Evolutionary conservation across 2,329 filamentous ascomycete species (phyloP), one percentile per base, ranked within the genome.

Genomic region (Sporothrix pseudoabietina): DNA sequence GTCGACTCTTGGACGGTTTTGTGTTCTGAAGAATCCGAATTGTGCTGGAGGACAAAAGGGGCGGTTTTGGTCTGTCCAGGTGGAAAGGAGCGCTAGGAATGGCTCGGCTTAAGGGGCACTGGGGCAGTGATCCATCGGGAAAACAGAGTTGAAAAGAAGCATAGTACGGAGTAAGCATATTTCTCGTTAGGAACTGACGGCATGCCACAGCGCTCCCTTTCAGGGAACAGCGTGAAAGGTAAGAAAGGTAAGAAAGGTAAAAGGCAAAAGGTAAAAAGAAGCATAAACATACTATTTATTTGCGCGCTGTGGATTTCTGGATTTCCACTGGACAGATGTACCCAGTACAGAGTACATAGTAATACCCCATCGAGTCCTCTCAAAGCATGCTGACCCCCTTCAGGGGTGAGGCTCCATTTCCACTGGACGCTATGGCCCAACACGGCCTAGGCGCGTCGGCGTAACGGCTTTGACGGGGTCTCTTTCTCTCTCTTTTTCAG

Each of bases 351-450:
- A 26, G 26, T 26, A 26, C 26, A 26, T 26, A 26, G 26, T 26
- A 26, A 26, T 26, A 65, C 59, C 12, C 55, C 14, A 35, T 59
- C 16, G 35, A 35, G 8, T 3, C n/a, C 35, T 16, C 9, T 14
- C 30, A 61, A 32, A 26, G 10, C 35, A 66, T 30, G 41, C 41
- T 49, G 49, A 22, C 22, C 12, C 63, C 44, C 65, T 69, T 69
- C 65, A 69, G 65, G 65, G 65, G 65, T 35, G 30, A 30, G 47
- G 41, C 52, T 49, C 65, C 52, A 44, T 19, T 26, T 71, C 22
- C 32, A 39, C 9, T 4, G 41, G 55, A 52, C 55, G 69, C 70
- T 30, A 55, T 49, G 57, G 57, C 57, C 59, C 12, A 63, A 71
- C 44, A 22, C 12, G 57, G 70, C 12, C 57, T 71, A 65, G 70